Base-by-base conservation (phyloP, 129 eudicot genomes). In the Lactuca saligna region DNA sequence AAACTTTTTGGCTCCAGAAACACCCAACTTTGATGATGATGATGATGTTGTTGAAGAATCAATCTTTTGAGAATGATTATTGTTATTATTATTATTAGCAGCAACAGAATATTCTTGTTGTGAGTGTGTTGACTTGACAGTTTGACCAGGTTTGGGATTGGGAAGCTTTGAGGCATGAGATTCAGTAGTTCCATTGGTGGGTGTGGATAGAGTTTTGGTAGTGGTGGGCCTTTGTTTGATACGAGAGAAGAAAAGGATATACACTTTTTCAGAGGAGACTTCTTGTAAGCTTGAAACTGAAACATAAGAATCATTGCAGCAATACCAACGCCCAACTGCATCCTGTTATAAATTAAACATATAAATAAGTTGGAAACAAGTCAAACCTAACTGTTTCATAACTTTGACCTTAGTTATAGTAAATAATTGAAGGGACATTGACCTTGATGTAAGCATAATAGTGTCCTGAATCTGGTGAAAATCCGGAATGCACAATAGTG, bases 401-500 rank as follows among this genome's bases (percentile, higher is more conserved):
- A 20, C 20, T 0, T 20, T 20, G 20, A 20, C 20, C 20, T 20
- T 20, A 39, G 44, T 7, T 2, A 1, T 25, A 5, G 51, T 63
- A 49, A 77, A 0, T 63, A 44, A 70, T 29, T 17, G 49, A 55
- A 70, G 65, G 63, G 59, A 94, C 97, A 97, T 94, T 89, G 81
- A 94, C 97, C 99, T 94, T 94, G 81, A 94, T 85, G 79, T 87
- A 93, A 37, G 99, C 97, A 67, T 89, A 94, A 75, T 89, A 94
- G 80, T 94, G 99, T 51, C 99, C 99, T 38, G 99, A 89, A 82
- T 94, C 97, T 4, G 97, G 93, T 41, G 97, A 89, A 66, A 75
- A 80, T 57, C 99, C 97, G 48, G 97, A 87, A 85, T 94, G 99
- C 54, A 94, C 95, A 73, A 94, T 89, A 64, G 99, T 87, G 11